Conservation (phyloP, 768 basidiomycete species). For the Panaeolus cyanescens region DNA sequence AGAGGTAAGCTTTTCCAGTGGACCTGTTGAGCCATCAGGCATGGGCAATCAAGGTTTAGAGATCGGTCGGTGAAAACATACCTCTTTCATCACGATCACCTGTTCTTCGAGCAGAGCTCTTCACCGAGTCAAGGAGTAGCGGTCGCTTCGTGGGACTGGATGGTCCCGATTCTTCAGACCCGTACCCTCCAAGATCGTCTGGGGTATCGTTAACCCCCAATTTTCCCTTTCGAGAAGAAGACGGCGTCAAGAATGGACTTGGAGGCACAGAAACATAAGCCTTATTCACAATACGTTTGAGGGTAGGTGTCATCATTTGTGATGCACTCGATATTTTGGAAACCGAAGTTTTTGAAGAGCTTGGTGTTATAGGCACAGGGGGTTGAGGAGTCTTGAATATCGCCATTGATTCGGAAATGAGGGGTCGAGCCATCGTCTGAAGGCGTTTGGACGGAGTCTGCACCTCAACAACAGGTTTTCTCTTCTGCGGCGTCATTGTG, state of each 20-base stretch:
- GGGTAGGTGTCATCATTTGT: slow-evolving; percentile 26
- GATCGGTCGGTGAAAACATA: slow-evolving; percentile 25
- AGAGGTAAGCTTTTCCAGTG: slow-evolving; percentile 74
- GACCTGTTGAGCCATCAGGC: slow-evolving; percentile 32
- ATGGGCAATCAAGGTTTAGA: not conserved
- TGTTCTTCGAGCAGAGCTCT: slow-evolving; percentile 58
- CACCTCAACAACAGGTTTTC: slow-evolving; percentile 62
- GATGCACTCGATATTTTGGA: slow-evolving; percentile 16
- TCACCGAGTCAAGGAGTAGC: slow-evolving; percentile 33
- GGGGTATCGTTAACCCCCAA: slow-evolving; percentile 36
- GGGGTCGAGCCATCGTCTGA: slow-evolving; percentile 24
- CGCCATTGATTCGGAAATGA: slow-evolving; percentile 10
- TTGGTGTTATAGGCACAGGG: slow-evolving; percentile 29
- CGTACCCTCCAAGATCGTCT: slow-evolving; percentile 58
- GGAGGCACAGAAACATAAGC: slow-evolving; percentile 49
- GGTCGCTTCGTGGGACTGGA: slow-evolving; percentile 31
- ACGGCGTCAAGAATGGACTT: slow-evolving; percentile 48
- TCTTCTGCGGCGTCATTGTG: slow-evolving; percentile 64
- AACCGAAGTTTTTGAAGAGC: slow-evolving; percentile 24
- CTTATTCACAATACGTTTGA: slow-evolving; percentile 37
- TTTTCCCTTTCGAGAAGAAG: slow-evolving; percentile 36
- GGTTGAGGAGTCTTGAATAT: slow-evolving; percentile 18
- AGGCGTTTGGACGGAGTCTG: slow-evolving; percentile 70
- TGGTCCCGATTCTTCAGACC: slow-evolving; percentile 44
- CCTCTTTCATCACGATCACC: slow-evolving; percentile 81